Conservation (phyloP, 1,139 yeast genomes). For the Geotrichum aggregatum region DNA sequence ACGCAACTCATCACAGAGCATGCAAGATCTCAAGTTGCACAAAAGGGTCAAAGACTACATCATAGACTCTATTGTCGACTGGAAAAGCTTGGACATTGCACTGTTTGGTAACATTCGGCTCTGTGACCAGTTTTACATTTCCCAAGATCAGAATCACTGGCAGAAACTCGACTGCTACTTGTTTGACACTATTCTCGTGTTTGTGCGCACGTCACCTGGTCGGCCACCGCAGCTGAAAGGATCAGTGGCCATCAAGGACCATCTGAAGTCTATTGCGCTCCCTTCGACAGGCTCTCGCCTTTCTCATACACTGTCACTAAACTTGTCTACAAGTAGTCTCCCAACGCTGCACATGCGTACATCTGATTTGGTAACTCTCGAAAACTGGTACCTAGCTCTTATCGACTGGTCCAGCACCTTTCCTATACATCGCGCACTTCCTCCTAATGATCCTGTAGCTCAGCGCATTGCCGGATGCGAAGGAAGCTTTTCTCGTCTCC, state of each 20-base stretch:
- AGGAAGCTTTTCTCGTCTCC: slow-evolving; percentile 4
- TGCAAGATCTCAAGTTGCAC: slow-evolving; percentile 14
- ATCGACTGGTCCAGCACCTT: slow-evolving; percentile 19
- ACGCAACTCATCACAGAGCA: neutral
- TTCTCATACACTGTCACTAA: slow-evolving; percentile 18
- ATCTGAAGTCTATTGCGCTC: slow-evolving; percentile 22
- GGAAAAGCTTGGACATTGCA: slow-evolving; percentile 23
- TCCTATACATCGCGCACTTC: slow-evolving; percentile 15
- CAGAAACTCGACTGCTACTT: slow-evolving; percentile 28
- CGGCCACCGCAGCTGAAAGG: slow-evolving; percentile 23
- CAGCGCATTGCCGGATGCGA: slow-evolving; percentile 14
- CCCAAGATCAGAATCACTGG: slow-evolving; percentile 26
- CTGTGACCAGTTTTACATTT: slow-evolving; percentile 25
- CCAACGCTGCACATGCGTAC: slow-evolving; percentile 23
- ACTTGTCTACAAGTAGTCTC: slow-evolving; percentile 18
- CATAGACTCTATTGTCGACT: slow-evolving; percentile 22
- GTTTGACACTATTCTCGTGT: slow-evolving; percentile 26
- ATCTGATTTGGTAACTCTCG: slow-evolving; percentile 16
- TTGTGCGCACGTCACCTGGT: slow-evolving; percentile 22
- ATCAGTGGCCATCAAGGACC: slow-evolving; percentile 24
- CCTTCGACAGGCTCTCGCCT: slow-evolving; percentile 18
- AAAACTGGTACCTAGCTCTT: slow-evolving; percentile 22
- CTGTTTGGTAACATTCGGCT: slow-evolving; percentile 27
- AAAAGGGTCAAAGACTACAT: slow-evolving; percentile 13
- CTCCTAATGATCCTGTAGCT: slow-evolving; percentile 16